Evolutionary conservation across 108 stramenopile genomes (phyloP).

Genomic region (Skeletonema costatum): DNA sequence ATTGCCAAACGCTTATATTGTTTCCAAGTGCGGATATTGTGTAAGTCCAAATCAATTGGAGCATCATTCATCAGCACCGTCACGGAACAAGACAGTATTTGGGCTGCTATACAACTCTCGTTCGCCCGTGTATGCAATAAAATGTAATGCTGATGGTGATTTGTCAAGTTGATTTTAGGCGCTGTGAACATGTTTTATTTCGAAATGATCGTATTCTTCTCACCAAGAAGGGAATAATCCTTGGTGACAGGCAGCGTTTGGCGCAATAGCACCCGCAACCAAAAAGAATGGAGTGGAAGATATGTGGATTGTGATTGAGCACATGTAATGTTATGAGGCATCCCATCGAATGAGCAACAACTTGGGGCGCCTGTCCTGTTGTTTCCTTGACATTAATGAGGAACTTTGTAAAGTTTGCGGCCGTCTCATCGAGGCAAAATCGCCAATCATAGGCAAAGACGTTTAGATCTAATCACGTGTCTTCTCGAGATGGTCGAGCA

Average conservation of each 20-base stretch:
- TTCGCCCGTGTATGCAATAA: not conserved
- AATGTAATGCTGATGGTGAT: not conserved
- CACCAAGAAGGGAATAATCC: not conserved
- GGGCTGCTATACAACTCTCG: not conserved
- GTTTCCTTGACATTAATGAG: not conserved
- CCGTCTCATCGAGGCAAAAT: conserved; percentile 10
- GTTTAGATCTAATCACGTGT: conserved; percentile 7
- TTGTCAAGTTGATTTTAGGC: not conserved
- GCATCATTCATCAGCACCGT: not conserved
- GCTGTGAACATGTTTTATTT: not conserved
- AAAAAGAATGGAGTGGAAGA: conserved; percentile 3
- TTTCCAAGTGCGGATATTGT: conserved; percentile 4
- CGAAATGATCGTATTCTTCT: not conserved
- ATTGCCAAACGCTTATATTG: conserved; percentile 2
- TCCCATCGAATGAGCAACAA: conserved; percentile 21
- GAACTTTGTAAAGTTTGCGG: conserved; percentile 3
- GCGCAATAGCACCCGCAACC: not conserved
- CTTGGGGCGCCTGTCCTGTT: conserved; percentile 7
- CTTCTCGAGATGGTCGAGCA: conserved; percentile 5
- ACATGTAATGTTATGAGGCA: conserved; percentile 14
- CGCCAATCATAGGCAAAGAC: conserved; percentile 22
- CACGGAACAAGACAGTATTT: not conserved
- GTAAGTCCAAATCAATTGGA: not conserved
- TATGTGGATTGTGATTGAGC: conserved; percentile 4
- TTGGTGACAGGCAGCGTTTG: not conserved